These are phyloP conservation scores for Diaporthe sp. DNA, from an alignment of 2,329 filamentous ascomycete species.

Conservation along the genomic window DNA sequence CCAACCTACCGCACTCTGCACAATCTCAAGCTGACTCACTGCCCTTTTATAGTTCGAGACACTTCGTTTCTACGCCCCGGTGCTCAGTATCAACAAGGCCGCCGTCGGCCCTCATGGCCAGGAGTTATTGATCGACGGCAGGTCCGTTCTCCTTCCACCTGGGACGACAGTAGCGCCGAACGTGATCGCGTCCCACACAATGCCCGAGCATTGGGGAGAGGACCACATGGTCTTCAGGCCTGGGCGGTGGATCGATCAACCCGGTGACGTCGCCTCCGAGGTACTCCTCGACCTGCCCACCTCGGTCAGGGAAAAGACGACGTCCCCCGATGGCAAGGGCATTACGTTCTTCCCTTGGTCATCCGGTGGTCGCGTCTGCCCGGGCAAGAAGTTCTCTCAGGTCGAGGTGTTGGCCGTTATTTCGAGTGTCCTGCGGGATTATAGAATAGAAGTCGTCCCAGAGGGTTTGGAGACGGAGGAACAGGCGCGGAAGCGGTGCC, in stretches of 20 bases:
- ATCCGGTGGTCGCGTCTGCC: not conserved
- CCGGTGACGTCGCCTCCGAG: not conserved
- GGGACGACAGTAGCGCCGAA: constrained; percentile 15
- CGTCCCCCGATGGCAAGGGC: not conserved
- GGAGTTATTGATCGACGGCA: constrained; percentile 1
- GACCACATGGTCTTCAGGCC: constrained; percentile 7
- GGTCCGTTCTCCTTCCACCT: not conserved
- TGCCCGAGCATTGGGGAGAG: constrained; percentile 16
- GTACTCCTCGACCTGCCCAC: not conserved
- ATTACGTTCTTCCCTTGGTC: constrained; percentile 6
- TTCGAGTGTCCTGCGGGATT: not conserved
- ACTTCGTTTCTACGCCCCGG: constrained; percentile 16
- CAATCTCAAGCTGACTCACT: not conserved
- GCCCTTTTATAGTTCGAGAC: constrained; percentile 1
- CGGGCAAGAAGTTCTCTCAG: constrained; percentile 16
- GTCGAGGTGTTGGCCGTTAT: not conserved
- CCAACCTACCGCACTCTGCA: rapidly evolving
- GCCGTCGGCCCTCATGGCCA: constrained; percentile 17
- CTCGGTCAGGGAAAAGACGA: not conserved
- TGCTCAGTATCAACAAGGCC: constrained; percentile 14
- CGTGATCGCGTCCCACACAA: not conserved
- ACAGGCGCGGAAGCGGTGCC: not conserved
- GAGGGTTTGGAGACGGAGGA: not conserved
- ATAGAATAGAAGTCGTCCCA: constrained; percentile 1
- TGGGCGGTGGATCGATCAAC: constrained; percentile 51